Base-by-base conservation (phyloP, 768 basidiomycete species). In the Pisolithus marmoratus region DNA sequence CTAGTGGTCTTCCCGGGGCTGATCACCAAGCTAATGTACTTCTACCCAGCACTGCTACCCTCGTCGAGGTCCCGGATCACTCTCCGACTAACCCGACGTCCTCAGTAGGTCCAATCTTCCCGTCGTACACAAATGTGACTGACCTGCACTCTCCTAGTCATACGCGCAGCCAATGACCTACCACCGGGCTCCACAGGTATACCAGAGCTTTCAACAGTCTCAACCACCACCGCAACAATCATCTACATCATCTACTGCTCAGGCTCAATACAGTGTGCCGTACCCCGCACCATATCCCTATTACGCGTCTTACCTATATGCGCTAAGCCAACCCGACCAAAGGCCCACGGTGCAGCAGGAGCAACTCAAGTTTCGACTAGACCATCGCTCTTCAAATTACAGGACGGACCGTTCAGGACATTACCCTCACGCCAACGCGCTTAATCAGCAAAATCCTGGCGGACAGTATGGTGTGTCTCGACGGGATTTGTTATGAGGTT, bases 11-110 rank as follows among this genome's bases (percentile, higher is more conserved):
- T 40, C 20, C 19, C 27, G 36, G 58, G 19, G 54, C 36, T 6
- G 19, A 29, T 14, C 34, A 43, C 38, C 55, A 42, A 9, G 15
- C 60, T 12, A 59, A 61, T 64, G 52, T 57, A 51, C 54, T 62
- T 54, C 50, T 68, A 5, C 71, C 68, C 4, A 63, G 60, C 38
- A 70, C 65, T 22, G 71, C 70, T 29, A 68, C 61, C n/a, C 60
- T 72, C 14, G 69, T 67, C 24, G 70, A 72, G 52, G 60, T 65
- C 4, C 58, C 56, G 5, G 63, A 70, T 22, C 38, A 51, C 26
- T 19, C 44, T 14, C 45, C 50, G 24, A 26, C 22, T 8, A 46
- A 47, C 41, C 22, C 57, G 34, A 48, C 54, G 48, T n/a, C 48
- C 29, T 46, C 51, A 15, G 64, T 66, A 56, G 56, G 41, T 47